A percentile compares a stretch with the other conserved stretches of the same genome.
These are phyloP conservation scores for Rhodofomes roseus DNA, from an alignment of 1,284 basidiomycete genomes.

Conservation along the genomic window DNA sequence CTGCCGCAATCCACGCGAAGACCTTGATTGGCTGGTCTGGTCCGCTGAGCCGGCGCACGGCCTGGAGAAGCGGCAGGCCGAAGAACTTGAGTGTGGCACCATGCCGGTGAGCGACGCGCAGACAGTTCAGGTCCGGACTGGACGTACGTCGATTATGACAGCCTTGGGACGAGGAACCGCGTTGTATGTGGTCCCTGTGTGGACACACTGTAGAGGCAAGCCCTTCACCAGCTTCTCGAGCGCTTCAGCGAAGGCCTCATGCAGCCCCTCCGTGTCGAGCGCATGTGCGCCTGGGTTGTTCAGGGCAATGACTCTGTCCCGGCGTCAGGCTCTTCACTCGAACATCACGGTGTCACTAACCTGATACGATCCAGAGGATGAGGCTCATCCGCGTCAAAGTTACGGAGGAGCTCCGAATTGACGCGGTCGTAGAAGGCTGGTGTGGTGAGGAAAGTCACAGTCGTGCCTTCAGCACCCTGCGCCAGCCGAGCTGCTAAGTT, in stretches of 20 bases:
- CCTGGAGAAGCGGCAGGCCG: constrained; percentile 4
- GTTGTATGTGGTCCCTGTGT: neutral
- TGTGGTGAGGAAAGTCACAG: constrained; percentile 3
- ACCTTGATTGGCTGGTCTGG: constrained; percentile 10
- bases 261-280: neutral
- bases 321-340: neutral
- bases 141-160: constrained; percentile 8
- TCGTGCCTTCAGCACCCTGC: constrained; percentile 8
- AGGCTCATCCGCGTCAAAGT: neutral
- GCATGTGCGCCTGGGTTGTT: neutral
- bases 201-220: constrained; percentile 1
- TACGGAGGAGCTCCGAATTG: constrained; percentile 1
- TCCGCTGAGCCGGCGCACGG: constrained; percentile 8
- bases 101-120: neutral
- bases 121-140: neutral
- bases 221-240: constrained; percentile 4
- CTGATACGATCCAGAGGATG: neutral
- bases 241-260: neutral
- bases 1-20: constrained; percentile 14
- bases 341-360: neutral
- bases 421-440: neutral
- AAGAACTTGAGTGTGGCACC: constrained; percentile 12
- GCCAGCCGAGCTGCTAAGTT: constrained; percentile 13
- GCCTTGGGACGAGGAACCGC: neutral
- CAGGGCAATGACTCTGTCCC: neutral